A percentile compares a stretch with the other conserved stretches of the same genome.
These are phyloP conservation scores for Xylariales sp. DNA, from an alignment of 2,329 filamentous ascomycete species.

Conservation along the genomic window DNA sequence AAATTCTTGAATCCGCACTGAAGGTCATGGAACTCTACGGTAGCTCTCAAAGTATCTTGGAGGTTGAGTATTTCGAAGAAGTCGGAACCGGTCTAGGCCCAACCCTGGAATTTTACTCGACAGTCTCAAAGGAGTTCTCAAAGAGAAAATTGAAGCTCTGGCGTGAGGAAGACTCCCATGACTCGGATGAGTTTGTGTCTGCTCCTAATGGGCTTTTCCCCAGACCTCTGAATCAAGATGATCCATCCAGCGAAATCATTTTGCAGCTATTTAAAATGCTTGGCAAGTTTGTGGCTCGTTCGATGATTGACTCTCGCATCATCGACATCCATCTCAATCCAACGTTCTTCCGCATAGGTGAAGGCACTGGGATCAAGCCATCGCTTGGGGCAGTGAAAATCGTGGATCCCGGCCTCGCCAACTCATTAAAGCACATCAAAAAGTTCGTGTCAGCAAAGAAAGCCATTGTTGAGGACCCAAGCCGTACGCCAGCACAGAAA, in stretches of 20 bases:
- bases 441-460: conserved; percentile 87
- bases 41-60: conserved; percentile 92
- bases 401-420: conserved; percentile 87
- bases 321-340: conserved; percentile 98
- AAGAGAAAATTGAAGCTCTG: conserved; percentile 98
- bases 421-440: conserved; percentile 87
- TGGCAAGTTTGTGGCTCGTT: conserved; percentile 96
- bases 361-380: conserved; percentile 77
- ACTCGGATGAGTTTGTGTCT: conserved; percentile 83
- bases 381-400: conserved; percentile 90
- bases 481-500: conserved; percentile 76
- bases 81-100: conserved; percentile 96
- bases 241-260: conserved; percentile 86
- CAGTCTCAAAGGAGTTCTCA: conserved; percentile 95
- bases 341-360: conserved; percentile 95
- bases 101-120: conserved; percentile 97
- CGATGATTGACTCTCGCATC: conserved; percentile 97
- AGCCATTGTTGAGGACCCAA: conserved; percentile 78
- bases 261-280: conserved; percentile 91
- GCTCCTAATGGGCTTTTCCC: conserved; percentile 89
- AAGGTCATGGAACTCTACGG: conserved; percentile 99
- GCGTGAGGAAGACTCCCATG: conserved; percentile 85
- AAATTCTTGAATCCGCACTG: conserved; percentile 94
- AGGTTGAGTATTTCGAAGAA: conserved; percentile 99
- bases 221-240: conserved; percentile 84